These are phyloP conservation scores for Fusarium armeniacum DNA, from an alignment of 2,329 filamentous ascomycete genomes.

Conservation along the genomic window DNA sequence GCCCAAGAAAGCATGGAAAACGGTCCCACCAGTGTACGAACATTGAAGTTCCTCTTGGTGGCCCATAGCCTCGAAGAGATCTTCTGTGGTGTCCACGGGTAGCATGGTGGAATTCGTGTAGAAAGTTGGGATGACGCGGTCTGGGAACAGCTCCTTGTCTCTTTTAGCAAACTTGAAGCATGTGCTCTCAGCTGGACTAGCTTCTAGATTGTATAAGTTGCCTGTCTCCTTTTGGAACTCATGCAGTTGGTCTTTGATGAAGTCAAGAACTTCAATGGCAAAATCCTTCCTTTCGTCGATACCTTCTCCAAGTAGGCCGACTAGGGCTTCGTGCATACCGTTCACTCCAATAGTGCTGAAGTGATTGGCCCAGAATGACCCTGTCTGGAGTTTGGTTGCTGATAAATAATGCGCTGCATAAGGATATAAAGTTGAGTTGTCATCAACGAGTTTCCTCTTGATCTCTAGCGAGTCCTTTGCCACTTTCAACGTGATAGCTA, in stretches of 20 bases:
- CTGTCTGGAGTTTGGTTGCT: conserved; percentile 42
- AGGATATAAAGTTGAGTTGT: conserved; percentile 37
- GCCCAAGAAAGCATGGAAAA: conserved; percentile 46
- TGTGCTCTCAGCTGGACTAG: conserved; percentile 45
- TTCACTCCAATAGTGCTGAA: conserved; percentile 48
- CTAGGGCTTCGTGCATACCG: conserved; percentile 43
- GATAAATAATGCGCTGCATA: conserved; percentile 43
- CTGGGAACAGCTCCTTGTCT: conserved; percentile 40
- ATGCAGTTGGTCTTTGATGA: conserved; percentile 44
- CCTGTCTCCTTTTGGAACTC: conserved; percentile 40
- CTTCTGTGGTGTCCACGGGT: conserved; percentile 42
- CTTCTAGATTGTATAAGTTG: conserved; percentile 44
- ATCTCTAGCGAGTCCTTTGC: conserved; percentile 46
- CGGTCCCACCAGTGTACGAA: conserved; percentile 45
- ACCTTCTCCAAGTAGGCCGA: conserved; percentile 16
- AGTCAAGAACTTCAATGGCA: conserved; percentile 33
- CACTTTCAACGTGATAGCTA: conserved; percentile 26
- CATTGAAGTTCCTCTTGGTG: conserved; percentile 45
- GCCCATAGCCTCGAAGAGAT: conserved; percentile 41
- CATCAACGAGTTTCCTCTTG: conserved; percentile 38
- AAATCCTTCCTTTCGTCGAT: conserved; percentile 22
- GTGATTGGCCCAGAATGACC: conserved; percentile 46
- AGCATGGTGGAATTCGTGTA: conserved; percentile 49
- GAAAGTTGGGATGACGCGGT: conserved; percentile 21
- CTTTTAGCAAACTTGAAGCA: conserved; percentile 45